These are phyloP conservation scores for Dictyostelium discoideum DNA, from an alignment of 78 protist genomes.

Conservation along the genomic window DNA sequence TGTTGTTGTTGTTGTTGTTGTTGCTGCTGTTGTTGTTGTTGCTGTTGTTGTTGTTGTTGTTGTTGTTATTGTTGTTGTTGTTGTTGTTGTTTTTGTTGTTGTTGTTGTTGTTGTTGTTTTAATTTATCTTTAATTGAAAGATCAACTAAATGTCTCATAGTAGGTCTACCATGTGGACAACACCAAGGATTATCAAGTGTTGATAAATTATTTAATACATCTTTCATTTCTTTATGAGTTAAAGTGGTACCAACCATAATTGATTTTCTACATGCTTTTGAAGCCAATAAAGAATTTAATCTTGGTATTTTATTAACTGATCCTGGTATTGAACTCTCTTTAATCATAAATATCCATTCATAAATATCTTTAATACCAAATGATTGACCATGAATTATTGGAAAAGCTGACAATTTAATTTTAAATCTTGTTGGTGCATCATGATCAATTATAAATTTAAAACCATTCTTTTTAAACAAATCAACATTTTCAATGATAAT, in stretches of 20 bases:
- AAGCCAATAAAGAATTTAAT: conserved; percentile 92
- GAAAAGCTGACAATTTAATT: conserved; percentile 68
- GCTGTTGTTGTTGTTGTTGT: not conserved
- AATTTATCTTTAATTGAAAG: not conserved
- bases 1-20: not conserved
- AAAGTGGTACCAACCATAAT: conserved; percentile 95
- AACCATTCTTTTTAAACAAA: conserved; percentile 84
- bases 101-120: not conserved
- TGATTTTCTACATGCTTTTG: conserved; percentile 92
- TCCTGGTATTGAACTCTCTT: conserved; percentile 60
- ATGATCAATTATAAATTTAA: conserved; percentile 56
- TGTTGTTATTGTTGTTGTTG: not conserved
- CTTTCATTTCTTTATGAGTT: conserved; percentile 65
- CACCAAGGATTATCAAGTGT: conserved; percentile 94
- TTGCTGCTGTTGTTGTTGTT: not conserved
- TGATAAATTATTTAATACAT: conserved; percentile 81
- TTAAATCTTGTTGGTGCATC: conserved; percentile 72
- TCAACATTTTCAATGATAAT: conserved; percentile 71
- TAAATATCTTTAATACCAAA: conserved; percentile 78
- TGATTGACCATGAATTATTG: conserved; percentile 57
- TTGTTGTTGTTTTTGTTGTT: not conserved
- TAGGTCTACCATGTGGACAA: conserved; percentile 99
- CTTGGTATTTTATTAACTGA: conserved; percentile 74
- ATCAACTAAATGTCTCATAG: conserved; percentile 92
- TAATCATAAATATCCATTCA: conserved; percentile 80